Base-by-base conservation (phyloP, 2,329 filamentous ascomycete species). In the Alternaria infectoria region DNA sequence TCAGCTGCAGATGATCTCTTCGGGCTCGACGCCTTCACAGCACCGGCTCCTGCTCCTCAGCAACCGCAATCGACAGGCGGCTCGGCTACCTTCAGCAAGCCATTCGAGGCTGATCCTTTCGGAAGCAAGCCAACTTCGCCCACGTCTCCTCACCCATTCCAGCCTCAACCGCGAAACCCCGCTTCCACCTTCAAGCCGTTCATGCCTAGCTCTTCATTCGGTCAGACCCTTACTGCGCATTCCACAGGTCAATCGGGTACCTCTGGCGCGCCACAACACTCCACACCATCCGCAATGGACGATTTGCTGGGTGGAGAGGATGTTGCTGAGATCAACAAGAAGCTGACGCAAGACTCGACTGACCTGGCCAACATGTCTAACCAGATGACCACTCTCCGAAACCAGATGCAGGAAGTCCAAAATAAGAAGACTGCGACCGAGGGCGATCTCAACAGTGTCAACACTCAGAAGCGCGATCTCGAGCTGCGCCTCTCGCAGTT, bases 351-450 rank as follows among this genome's bases (percentile, higher is more conserved):
- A 68, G 96, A 99, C 76, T 96, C 94, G 3, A 91, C 92, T 0
- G 96, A 99, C 79, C 86, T 99, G 61, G 96, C 94, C 55, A 98
- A 99, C 77, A 86, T 99, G 71, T 97, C 95, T 1, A 98, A 97
- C 78, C 96, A 98, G 79, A 93, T 99, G 68, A 90, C 93, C 30
- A 95, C 92, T 3, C 82, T 99, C 59, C 91, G 94, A 0, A 96
- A 91, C 75, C 93, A 99, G 81, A 97, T 97, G 89, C 93, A 97
- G 77, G 93, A 95, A 70, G 91, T 97, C 2, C 93, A 97, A 77
- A 88, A 86, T 32, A 95, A 97, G 81, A 91, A 93, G 67, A 87
- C 84, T 6, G 88, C 88, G 3, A 91, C 91, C 0, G 93, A 97
- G 79, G 90, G 91, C 68, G 93, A 97, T 62, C 83, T 98, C 55